Evolutionary conservation across 148 eudicot genomes (phyloP), one percentile per base, ranked within the genome.

Genomic region (Camellia japonica): DNA sequence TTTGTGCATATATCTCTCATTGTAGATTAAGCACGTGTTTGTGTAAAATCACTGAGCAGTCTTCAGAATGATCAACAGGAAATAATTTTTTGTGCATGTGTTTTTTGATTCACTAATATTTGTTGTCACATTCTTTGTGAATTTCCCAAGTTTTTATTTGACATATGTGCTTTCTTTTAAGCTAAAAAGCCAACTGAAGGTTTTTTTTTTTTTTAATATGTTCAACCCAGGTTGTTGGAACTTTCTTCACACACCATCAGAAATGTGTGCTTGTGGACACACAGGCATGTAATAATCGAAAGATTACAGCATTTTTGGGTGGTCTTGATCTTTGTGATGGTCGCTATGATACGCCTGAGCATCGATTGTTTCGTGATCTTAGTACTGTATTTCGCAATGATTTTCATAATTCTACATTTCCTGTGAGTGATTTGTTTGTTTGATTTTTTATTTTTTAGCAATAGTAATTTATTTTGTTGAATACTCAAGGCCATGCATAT

Each of bases 321-420:
- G 99, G 99, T 71, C 81, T 96, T 80, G 99, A 95, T 88, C 91
- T 95, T 42, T 95, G 99, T 86, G 97, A 95, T 82, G 99, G 99
- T 77, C 97, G 99, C 68, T 96, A 96, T 88, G 99, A 96, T 88
- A 96, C 99, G 7, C 98, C 98, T 54, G 92, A 91, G 84, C 99
- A 96, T 85, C 90, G 99, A 73, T 84, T 93, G 78, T 96, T 96
- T 75, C 97, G 73, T 85, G 99, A 87, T 77, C 91, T 92, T 73
- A 92, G 93, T 83, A 89, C 95, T 66, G 89, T 91, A 41, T 96
- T 88, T 81, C 70, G 83, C 70, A 97, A 87, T 72, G 99, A 96
- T 84, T 90, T 87, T 81, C 99, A 93, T 86, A 93, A 93, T 79
- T 97, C 98, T 69, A 88, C 93, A 44, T 91, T 91, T 82, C 91